These are phyloP conservation scores for Erigeron philadelphicus DNA, from an alignment of 140 eudicot species.

Conservation along the genomic window DNA sequence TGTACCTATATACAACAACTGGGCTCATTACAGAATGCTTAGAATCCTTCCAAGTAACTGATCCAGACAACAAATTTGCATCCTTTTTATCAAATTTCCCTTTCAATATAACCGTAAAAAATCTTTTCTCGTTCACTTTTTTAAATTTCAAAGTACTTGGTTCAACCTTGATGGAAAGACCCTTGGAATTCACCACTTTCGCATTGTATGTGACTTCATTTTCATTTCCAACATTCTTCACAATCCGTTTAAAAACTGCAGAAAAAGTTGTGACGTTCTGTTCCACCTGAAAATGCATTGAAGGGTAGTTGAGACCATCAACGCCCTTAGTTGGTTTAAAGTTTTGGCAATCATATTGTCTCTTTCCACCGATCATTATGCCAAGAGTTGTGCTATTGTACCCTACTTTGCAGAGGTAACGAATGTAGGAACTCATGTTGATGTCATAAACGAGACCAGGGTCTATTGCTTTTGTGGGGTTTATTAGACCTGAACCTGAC, in stretches of 20 bases:
- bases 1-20: slow-evolving; percentile 48
- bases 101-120: slow-evolving; percentile 42
- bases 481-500: slow-evolving; percentile 64
- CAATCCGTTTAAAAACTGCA: slow-evolving; percentile 53
- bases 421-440: slow-evolving; percentile 43
- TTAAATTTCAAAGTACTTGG: slow-evolving; percentile 44
- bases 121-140: slow-evolving; percentile 30
- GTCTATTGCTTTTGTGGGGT: slow-evolving; percentile 55
- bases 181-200: slow-evolving; percentile 35
- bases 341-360: slow-evolving; percentile 39
- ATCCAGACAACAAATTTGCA: slow-evolving; percentile 32
- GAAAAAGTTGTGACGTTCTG: slow-evolving; percentile 29
- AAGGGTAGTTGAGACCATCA: slow-evolving; percentile 87
- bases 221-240: slow-evolving; percentile 48
- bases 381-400: slow-evolving; percentile 50
- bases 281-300: slow-evolving; percentile 57
- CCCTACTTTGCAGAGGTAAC: slow-evolving; percentile 67
- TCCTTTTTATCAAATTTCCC: slow-evolving; percentile 38
- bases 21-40: slow-evolving; percentile 61
- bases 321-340: slow-evolving; percentile 41
- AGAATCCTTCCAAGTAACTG: slow-evolving; percentile 49
- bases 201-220: slow-evolving; percentile 34
- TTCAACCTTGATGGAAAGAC: slow-evolving; percentile 39
- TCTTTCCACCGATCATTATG: slow-evolving; percentile 41
- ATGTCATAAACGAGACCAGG: slow-evolving; percentile 80